phyloP scores from a whole-genome alignment of 106 monocot species.

The Acorus gramineus region DNA sequence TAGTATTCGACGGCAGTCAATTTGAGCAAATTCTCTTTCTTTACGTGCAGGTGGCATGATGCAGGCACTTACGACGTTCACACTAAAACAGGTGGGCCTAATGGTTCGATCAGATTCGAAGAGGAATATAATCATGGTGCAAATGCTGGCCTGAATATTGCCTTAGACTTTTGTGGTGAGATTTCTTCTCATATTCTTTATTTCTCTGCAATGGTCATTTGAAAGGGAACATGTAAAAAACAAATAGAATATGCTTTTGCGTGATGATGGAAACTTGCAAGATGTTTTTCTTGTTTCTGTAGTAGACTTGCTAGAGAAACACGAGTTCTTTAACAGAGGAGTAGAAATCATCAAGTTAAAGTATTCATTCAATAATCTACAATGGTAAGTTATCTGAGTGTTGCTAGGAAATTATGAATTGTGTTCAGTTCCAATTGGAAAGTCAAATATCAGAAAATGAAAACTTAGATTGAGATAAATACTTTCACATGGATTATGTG shows the following conservation, averaged over 20 bases:
- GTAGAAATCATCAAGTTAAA: not conserved
- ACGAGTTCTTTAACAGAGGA: not conserved
- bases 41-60: constrained; percentile 39
- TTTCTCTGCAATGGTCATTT: not conserved
- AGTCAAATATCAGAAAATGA: no score
- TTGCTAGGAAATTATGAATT: no score
- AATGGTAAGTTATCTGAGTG: no score
- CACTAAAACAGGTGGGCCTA: constrained; percentile 59
- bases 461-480: no score
- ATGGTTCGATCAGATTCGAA: constrained; percentile 64
- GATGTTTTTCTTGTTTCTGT: not conserved
- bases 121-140: constrained; percentile 60
- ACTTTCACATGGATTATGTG: not conserved
- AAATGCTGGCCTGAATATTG: constrained; percentile 71
- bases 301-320: no score
- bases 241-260: no score
- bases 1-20: no score
- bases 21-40: not conserved
- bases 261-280: not conserved
- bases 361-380: no score
- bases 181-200: not conserved
- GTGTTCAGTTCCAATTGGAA: no score
- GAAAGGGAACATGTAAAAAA: no score
- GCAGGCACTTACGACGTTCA: constrained; percentile 54
- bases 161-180: constrained; percentile 43